Evolutionary conservation across 495 filamentous ascomycete genomes (phyloP).

Genomic region (Penicillium malachiteum): DNA sequence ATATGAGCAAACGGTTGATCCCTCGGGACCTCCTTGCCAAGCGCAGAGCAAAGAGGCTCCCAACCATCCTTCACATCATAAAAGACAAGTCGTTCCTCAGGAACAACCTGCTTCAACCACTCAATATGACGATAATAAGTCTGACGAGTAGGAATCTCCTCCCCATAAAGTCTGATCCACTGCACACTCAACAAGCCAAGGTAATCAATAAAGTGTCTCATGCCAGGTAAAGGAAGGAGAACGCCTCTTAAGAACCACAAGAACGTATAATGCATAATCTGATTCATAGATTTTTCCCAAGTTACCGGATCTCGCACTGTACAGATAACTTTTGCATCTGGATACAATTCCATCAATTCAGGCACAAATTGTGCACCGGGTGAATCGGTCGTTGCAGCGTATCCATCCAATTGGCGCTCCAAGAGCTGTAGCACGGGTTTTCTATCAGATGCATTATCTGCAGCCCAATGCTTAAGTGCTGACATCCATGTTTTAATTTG

Average conservation of each 20-base stretch:
- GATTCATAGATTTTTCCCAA: constrained; percentile 25
- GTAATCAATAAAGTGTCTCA: constrained; percentile 24
- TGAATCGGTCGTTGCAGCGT: constrained; percentile 50
- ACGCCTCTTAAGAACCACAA: constrained; percentile 20
- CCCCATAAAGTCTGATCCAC: constrained; percentile 22
- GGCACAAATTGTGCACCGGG: constrained; percentile 26
- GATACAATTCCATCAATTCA: constrained; percentile 29
- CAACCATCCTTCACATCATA: constrained; percentile 50
- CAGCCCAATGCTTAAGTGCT: constrained; percentile 19
- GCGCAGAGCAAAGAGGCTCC: constrained; percentile 48
- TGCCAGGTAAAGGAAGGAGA: constrained; percentile 26
- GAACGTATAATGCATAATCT: constrained; percentile 5
- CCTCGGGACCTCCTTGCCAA: constrained; percentile 41
- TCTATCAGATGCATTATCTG: background rate
- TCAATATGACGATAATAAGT: constrained; percentile 26
- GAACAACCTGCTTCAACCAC: constrained; percentile 39
- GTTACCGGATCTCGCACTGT: constrained; percentile 23
- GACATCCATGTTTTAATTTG: constrained; percentile 23
- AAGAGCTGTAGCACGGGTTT: constrained; percentile 72
- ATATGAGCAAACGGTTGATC: constrained; percentile 40
- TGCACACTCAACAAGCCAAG: constrained; percentile 12
- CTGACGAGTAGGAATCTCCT: constrained; percentile 3
- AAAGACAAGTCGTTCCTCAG: constrained; percentile 44
- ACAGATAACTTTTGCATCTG: constrained; percentile 29
- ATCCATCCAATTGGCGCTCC: constrained; percentile 36